Evolutionary conservation across 2,329 filamentous ascomycete genomes (phyloP), one percentile per base, ranked within the genome.

Genomic region (Pestalotiopsis sp.): DNA sequence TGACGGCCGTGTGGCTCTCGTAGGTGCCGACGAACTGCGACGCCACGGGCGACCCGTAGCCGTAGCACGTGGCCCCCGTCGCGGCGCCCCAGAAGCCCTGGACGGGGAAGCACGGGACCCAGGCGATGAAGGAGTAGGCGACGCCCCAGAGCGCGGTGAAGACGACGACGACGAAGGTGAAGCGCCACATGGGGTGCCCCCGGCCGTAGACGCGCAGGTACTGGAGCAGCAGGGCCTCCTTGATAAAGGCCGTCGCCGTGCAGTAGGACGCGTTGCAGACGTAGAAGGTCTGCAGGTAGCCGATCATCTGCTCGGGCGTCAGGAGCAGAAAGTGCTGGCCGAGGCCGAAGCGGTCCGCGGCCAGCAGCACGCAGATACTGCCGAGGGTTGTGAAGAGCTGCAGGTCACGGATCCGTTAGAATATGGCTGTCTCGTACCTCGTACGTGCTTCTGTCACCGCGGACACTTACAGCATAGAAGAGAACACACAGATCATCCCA

Each of bases 1-100:
- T 81, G 49, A 76, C 62, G 3, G 73, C 74, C 0, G 77, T 74
- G 61, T 81, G 79, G 66, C 73, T 77, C 62, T 75, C 71, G 67
- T 75, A 80, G 2, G 77, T 79, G 2, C 72, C 75, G 39, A 74
- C 71, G 68, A 81, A 78, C 1, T 71, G 69, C 12, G 7, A 52
- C 4, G 74, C 39, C 2, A 72, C 38, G 39, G 72, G 71, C 4
- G 78, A 77, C 38, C 76, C 77, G 67, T 77, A 80, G 5, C 70
- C 77, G 66, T 75, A 80, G 68, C 78, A 78, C 14, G n/a, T 60
- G 14, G 68, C 66, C 1, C 38, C 68, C 6, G 68, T 68, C 13
- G 67, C 68, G 0, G 68, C 67, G 25, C 64, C 59, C 73, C 73
- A 75, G 64, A 73, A 72, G 41, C 72, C 66, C 7, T 52, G 25